Evolutionary conservation across 768 basidiomycete genomes (phyloP), one percentile per base, ranked within the genome.

Genomic region (Podaxis rugospora): DNA sequence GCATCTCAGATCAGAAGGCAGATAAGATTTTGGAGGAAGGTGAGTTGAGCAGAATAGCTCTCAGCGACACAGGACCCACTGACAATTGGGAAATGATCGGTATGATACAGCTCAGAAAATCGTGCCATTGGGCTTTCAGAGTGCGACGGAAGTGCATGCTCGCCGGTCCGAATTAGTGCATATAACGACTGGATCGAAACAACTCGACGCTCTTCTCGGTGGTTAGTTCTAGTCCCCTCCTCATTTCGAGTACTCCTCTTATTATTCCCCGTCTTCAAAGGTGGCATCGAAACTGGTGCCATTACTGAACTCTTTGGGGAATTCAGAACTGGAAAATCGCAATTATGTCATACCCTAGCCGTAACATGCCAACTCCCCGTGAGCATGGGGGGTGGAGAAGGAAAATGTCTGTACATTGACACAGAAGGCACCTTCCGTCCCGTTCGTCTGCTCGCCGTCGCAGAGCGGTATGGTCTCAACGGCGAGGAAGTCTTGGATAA

Each of bases 351-450:
- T 71, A 98, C 96, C 0, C 86, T 99, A 50, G 95, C 97, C 3
- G 97, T 98, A 10, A 98, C 97, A 4, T 99, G 97, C 70, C 96
- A 98, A 76, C 83, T 98, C 13, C 97, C 97, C 1, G 90, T 95
- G 46, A 89, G 85, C 68, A 98, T 98, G 95, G 96, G 97, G 18
- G 97, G 97, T 14, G 97, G 97, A 11, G 97, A 99, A 75, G 97
- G 97, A 40, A 99, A 99, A 76, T 98, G 96, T 70, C 78, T 99
- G 49, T 99, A 97, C 74, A 98, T 99, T 75, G 97, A 99, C 72
- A 98, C 97, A 0, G 97, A 99, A 70, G 96, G 96, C 27, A 99
- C 97, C 7, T 99, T 99, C 80, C 94, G 97, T 66, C 97, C 97
- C 21, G 92, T 92, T 44, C 90, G 97, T 57, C 80, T 98, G 49